A percentile compares a stretch with the other conserved stretches of the same genome.
Conservation (phyloP, 129 eudicot genomes). For the Dittrichia graveolens region DNA sequence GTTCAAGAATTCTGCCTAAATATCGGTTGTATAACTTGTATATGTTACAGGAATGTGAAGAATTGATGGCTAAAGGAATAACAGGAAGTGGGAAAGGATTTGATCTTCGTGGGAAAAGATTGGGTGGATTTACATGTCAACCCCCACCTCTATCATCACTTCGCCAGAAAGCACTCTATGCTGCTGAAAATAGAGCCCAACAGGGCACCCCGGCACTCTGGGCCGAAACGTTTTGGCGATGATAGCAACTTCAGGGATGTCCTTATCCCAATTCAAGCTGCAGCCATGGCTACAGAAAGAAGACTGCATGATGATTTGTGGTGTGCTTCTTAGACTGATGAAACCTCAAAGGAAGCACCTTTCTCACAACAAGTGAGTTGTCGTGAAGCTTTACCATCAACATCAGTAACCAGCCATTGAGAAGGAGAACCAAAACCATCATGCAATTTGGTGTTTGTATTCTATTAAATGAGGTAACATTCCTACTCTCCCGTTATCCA, state of each 20-base stretch:
- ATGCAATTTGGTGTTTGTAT: slow-evolving; percentile 77
- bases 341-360: slow-evolving; percentile 30
- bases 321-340: slow-evolving; percentile 67
- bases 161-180: slow-evolving; percentile 67
- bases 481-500: not conserved
- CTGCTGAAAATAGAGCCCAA: slow-evolving; percentile 71
- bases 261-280: slow-evolving; percentile 88
- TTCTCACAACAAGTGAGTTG: slow-evolving; percentile 9
- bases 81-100: slow-evolving; percentile 82
- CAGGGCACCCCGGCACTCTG: slow-evolving; percentile 56
- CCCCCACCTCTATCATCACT: slow-evolving; percentile 76
- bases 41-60: slow-evolving; percentile 75
- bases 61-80: slow-evolving; percentile 75
- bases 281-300: slow-evolving; percentile 98
- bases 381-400: slow-evolving; percentile 22
- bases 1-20: not conserved
- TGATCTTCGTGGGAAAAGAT: slow-evolving; percentile 76
- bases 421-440: slow-evolving; percentile 28
- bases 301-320: slow-evolving; percentile 87
- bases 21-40: not conserved
- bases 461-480: slow-evolving; percentile 66
- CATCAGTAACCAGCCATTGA: slow-evolving; percentile 21
- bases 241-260: slow-evolving; percentile 60
- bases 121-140: slow-evolving; percentile 80
- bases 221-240: slow-evolving; percentile 86